Evolutionary conservation across 2,329 filamentous ascomycete genomes (phyloP), one percentile per base, ranked within the genome.

Genomic region (Chalaropsis ovoidea): DNA sequence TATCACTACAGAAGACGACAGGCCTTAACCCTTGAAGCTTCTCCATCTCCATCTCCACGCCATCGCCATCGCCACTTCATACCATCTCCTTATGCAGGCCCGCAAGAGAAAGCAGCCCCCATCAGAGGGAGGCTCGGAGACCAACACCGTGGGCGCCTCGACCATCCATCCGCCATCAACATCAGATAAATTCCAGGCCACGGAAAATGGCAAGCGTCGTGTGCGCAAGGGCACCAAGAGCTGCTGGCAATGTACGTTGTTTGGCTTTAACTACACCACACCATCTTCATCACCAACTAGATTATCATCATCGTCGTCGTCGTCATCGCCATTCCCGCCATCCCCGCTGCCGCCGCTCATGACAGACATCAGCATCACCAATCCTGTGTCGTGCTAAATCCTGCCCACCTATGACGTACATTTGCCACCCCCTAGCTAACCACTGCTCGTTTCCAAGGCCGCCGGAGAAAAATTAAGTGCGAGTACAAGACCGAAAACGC

Each of bases 241-340:
- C 67, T 85, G 82, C 72, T 84, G 81, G 81, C 81, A 84, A 71
- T 85, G 82, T 77, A 77, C 79, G 73, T 67, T n/a, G 52, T 39
- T 19, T 39, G 54, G 35, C 8, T 39, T 8, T 1, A 39, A 39
- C 35, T n/a, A n/a, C 35, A 6, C 35, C 8, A 3, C 35, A 7
- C 8, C 35, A 6, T 8, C 3, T 39, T 39, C 43, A 47, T n/a
- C 15, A 47, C 43, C 17, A 47, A 3, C 35, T 39, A 10, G 5
- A 39, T 8, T 10, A 10, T 39, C 8, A 39, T 39, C 35, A 7
- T 56, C 17, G 49, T n/a, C 13, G 7, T 45, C 41, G 17, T 45
- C 19, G 3, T 42, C n/a, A 13, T 47, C 60, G 22, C 2, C 60
- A 17, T 2, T 54, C 58, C 19, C n/a, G 31, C 31, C 6, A 31